A percentile compares a stretch with the other conserved stretches of the same genome.
Evolutionary conservation across 352 stramenopile genomes (phyloP).

Genomic region (Phytopythium delawarense): DNA sequence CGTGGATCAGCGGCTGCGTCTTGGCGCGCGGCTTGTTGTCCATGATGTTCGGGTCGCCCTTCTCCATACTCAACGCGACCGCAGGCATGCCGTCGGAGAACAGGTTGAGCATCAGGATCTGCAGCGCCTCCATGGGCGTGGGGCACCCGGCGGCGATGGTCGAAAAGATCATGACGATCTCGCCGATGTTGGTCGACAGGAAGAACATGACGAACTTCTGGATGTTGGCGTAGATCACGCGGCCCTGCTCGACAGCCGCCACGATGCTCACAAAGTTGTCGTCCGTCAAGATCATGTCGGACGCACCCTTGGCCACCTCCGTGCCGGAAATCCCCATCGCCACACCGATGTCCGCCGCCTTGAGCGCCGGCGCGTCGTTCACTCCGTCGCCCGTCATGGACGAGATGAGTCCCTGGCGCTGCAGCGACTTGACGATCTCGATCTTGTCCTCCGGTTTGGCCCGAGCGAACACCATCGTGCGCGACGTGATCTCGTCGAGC

Average conservation of each 20-base stretch:
- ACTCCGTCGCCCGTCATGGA: constrained; percentile 86
- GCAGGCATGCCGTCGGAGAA: constrained; percentile 94
- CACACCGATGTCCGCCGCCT: constrained; percentile 94
- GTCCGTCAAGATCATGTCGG: constrained; percentile 98
- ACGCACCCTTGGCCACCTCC: constrained; percentile 97
- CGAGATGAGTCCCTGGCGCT: constrained; percentile 86
- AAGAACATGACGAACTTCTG: constrained; percentile 98
- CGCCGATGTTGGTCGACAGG: constrained; percentile 96
- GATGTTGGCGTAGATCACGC: constrained; percentile 98
- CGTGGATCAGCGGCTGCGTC: constrained; percentile 45
- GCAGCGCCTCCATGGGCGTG: constrained; percentile 92
- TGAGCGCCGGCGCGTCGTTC: constrained; percentile 62
- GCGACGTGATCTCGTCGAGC: constrained; percentile 85
- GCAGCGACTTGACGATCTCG: constrained; percentile 93
- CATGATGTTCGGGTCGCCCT: constrained; percentile 67
- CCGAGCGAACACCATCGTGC: constrained; percentile 91
- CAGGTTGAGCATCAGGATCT: constrained; percentile 99
- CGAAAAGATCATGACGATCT: constrained; percentile 86
- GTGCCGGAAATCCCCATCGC: constrained; percentile 98
- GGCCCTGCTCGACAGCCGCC: constrained; percentile 92
- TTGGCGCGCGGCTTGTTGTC: constrained; percentile 53
- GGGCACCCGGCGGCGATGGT: constrained; percentile 56
- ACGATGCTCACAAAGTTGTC: constrained; percentile 99
- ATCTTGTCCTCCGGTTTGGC: constrained; percentile 96
- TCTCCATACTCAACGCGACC: constrained; percentile 66